Evolutionary conservation across 805 yeast species (phyloP).

Genomic region (Candida ortonii): DNA sequence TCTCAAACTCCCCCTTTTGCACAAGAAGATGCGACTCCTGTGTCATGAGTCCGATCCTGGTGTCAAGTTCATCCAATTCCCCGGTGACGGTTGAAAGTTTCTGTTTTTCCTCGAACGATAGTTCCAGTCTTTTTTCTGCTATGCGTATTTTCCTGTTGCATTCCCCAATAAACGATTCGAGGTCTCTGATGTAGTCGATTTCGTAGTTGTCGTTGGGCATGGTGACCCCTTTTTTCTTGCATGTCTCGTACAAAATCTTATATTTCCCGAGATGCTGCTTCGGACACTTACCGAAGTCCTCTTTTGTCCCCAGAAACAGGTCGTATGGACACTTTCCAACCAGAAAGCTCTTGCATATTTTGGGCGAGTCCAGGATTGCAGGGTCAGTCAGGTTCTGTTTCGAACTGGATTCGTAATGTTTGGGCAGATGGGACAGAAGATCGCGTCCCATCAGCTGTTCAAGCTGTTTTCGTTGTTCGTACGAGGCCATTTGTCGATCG

Average conservation of each 20-base stretch:
- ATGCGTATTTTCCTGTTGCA: conserved; percentile 61
- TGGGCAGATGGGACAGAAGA: conserved; percentile 33
- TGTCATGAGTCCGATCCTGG: conserved; percentile 59
- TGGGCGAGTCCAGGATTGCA: conserved; percentile 45
- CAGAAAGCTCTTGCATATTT: conserved; percentile 77
- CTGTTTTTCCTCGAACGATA: conserved; percentile 58
- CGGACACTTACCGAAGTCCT: conserved; percentile 79
- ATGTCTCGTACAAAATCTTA: conserved; percentile 62
- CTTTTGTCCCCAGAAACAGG: conserved; percentile 75
- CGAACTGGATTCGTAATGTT: conserved; percentile 22
- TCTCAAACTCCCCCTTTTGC: conserved; percentile 46
- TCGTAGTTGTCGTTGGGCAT: conserved; percentile 43
- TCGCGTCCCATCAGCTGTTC: conserved; percentile 82
- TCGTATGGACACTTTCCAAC: conserved; percentile 88
- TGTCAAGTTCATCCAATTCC: conserved; percentile 60
- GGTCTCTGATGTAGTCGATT: conserved; percentile 43
- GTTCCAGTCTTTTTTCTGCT: conserved; percentile 64
- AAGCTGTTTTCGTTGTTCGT: conserved; percentile 70
- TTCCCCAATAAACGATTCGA: conserved; percentile 57
- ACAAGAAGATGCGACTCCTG: conserved; percentile 61
- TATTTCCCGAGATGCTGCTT: conserved; percentile 71
- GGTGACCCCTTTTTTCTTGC: conserved; percentile 34
- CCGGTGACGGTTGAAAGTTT: conserved; percentile 32
- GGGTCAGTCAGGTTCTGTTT: conserved; percentile 21
- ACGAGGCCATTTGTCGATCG: conserved; percentile 43